Evolutionary conservation across 176 grass and related monocot species (phyloP).

Genomic region (Lolium perenne): DNA sequence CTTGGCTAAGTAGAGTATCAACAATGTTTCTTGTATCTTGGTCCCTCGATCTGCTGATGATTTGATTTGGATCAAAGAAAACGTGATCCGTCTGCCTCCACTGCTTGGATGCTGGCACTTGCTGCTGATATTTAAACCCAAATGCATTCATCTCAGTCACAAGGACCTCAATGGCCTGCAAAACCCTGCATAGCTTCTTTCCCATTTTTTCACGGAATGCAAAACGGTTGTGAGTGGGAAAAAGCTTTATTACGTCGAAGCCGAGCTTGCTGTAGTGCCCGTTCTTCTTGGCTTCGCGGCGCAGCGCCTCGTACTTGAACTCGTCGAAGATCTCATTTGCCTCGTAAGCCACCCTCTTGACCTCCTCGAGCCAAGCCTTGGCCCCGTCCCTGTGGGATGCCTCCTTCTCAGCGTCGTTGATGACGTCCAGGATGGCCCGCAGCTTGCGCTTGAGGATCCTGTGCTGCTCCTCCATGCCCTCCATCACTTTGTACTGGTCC

Average conservation of each 20-base stretch:
- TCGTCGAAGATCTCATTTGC: neutral
- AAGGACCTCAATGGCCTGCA: constrained; percentile 9
- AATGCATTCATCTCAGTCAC: constrained; percentile 11
- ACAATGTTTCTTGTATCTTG: neutral
- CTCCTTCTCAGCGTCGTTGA: neutral
- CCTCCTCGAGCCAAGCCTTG: constrained; percentile 1
- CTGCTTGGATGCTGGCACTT: neutral
- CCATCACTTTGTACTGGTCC: neutral
- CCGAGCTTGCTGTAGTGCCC: neutral
- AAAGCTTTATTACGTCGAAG: neutral
- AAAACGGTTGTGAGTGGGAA: neutral
- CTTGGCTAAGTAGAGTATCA: neutral
- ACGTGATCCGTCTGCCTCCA: neutral
- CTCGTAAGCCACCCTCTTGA: constrained; percentile 1
- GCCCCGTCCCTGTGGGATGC: neutral
- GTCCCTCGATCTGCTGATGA: neutral
- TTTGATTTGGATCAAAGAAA: constrained; percentile 5
- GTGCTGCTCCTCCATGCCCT: constrained; percentile 12
- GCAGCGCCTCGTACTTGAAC: neutral
- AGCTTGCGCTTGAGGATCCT: neutral
- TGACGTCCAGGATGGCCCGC: neutral
- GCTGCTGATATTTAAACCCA: constrained; percentile 3
- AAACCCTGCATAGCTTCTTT: neutral
- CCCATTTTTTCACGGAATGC: neutral
- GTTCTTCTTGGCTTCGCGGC: neutral